These are phyloP conservation scores for Spizellomyces sp. DNA, from an alignment of 192 early-diverging fungal genomes.

Conservation along the genomic window DNA sequence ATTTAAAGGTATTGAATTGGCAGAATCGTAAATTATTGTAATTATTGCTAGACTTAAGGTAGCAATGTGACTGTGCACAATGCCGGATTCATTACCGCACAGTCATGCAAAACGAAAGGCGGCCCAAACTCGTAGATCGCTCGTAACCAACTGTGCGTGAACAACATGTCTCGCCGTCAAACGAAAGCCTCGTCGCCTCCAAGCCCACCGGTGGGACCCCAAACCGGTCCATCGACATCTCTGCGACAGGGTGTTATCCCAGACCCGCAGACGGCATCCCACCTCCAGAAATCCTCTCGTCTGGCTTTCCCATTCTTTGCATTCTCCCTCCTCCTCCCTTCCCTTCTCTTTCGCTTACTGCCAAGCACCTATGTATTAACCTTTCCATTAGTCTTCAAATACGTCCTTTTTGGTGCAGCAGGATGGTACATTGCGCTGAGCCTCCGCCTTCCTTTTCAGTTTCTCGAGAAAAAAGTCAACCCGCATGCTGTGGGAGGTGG, in stretches of 20 bases:
- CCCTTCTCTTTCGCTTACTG: neutral
- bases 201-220: no score
- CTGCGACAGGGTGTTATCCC: neutral
- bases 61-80: no score
- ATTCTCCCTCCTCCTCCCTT: neutral
- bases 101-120: no score
- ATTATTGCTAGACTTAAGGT: no score
- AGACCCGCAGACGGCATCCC: neutral
- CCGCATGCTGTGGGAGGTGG: neutral
- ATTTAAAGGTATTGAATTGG: no score
- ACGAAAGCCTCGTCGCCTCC: no score
- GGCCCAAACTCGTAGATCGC: no score
- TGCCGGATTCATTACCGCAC: no score
- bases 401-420: neutral
- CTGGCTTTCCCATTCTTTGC: neutral
- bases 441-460: neutral
- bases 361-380: neutral
- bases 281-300: neutral
- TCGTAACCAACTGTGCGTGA: no score
- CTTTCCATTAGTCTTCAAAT: neutral
- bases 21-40: no score
- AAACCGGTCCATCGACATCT: no score
- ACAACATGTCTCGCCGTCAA: no score
- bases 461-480: neutral
- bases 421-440: neutral